Evolutionary conservation across 2,329 filamentous ascomycete species (phyloP), one percentile per base, ranked within the genome.

Genomic region (Seiridium cupressi): DNA sequence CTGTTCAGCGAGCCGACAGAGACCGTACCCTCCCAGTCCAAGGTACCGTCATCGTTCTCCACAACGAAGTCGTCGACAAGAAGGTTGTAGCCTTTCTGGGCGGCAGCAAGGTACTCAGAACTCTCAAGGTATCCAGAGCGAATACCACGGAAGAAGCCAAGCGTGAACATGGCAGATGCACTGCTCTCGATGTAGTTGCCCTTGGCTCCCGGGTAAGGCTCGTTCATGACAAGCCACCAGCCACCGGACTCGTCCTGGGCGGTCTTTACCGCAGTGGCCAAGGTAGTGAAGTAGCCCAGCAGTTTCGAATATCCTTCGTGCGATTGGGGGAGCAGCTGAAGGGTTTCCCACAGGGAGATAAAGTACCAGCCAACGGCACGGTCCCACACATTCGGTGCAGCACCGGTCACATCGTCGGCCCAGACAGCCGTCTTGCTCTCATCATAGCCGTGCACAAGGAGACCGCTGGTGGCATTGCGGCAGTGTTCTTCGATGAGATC

Each of bases 161-260:
- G 84, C 0, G 78, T 75, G 64, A 86, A 87, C 80, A 88, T 84
- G 3, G 83, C 84, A 2, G 81, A 81, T 6, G 79, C 84, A 38
- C 83, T 85, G 40, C 81, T 83, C 72, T 88, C 83, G 53, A 88
- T 81, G 69, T 84, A 88, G 69, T 89, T 88, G 2, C 83, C 83
- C 51, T 77, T 63, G 44, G 70, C 65, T 1, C 76, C 78, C 0
- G 79, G 76, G 58, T 81, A 79, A 34, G 76, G 70, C 60, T 79
- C 75, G 64, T 78, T 79, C 78, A 87, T 83, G 48, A 87, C 74
- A 56, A 86, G 72, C 80, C 82, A 87, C 84, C 84, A 88, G 5
- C 81, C 83, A 0, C 83, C 81, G 2, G 64, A 65, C 18, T 66
- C 61, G 60, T 83, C 80, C 51, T 78, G 79, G 0, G 76, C 72